phyloP scores from a whole-genome alignment of 495 filamentous ascomycete genomes.

The Melanomma pulvis-pyrius region DNA sequence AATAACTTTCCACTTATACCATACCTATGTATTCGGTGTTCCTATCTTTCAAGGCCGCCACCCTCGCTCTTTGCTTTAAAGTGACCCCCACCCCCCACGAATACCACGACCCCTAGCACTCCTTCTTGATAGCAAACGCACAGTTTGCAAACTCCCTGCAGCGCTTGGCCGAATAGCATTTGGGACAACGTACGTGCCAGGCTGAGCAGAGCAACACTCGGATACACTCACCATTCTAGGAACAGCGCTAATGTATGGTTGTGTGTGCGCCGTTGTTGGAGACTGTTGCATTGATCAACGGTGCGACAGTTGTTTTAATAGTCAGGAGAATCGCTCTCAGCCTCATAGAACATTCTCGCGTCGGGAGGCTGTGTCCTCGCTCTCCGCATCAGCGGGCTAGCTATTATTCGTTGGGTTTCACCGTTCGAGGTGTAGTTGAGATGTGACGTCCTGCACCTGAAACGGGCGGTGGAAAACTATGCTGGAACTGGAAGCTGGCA shows the following conservation, averaged over 20 bases:
- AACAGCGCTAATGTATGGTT: not conserved
- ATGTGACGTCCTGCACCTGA: not conserved
- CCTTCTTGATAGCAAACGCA: not conserved
- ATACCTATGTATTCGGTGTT: too few species aligned
- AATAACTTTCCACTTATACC: too few species aligned
- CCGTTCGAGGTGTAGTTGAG: not conserved
- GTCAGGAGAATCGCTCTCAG: not conserved
- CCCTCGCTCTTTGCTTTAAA: not conserved
- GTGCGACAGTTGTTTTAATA: not conserved
- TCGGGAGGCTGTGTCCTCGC: not conserved
- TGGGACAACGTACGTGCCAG: not conserved
- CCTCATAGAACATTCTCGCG: not conserved
- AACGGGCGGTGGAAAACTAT: not conserved
- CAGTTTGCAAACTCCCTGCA: not conserved
- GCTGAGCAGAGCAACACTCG: not conserved
- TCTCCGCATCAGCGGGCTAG: not conserved
- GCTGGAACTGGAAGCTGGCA: not conserved
- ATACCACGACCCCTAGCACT: too few species aligned
- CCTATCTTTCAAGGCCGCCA: too few species aligned
- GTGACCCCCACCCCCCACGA: not conserved
- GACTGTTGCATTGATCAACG: not conserved
- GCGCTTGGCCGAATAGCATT: not conserved
- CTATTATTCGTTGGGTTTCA: not conserved
- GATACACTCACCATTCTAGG: not conserved
- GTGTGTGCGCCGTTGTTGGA: not conserved